These are phyloP conservation scores for Phytophthora macrochlamydospora DNA, from an alignment of 352 stramenopile species.

Conservation along the genomic window DNA sequence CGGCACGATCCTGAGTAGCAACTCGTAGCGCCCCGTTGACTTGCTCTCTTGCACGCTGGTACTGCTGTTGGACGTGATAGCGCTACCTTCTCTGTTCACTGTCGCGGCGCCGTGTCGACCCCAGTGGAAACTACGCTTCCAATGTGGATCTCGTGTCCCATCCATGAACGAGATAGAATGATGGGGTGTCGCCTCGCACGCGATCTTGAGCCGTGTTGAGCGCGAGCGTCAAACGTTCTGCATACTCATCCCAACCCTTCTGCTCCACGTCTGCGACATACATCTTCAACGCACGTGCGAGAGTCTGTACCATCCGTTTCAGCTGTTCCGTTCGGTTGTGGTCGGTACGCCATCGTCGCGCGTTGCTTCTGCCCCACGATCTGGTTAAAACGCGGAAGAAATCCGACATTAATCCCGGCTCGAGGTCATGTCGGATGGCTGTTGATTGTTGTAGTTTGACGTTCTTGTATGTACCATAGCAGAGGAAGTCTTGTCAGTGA, in stretches of 20 bases:
- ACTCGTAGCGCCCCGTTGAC: neutral
- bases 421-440: conserved; percentile 22
- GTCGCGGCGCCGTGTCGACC: neutral
- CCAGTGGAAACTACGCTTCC: neutral
- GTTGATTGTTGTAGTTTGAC: no score
- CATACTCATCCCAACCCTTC: conserved; percentile 24
- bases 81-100: conserved; percentile 2
- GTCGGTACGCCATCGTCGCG: conserved; percentile 18
- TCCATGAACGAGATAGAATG: conserved; percentile 22
- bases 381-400: conserved; percentile 11
- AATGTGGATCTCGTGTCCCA: conserved; percentile 20
- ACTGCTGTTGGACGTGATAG: conserved; percentile 1
- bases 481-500: no score
- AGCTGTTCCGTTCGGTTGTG: conserved; percentile 17
- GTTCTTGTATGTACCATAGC: no score
- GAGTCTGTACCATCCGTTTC: conserved; percentile 14
- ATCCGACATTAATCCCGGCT: conserved; percentile 15
- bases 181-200: conserved; percentile 7
- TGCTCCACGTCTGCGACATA: conserved; percentile 7
- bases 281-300: conserved; percentile 15
- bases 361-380: conserved; percentile 4
- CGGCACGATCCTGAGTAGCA: conserved; percentile 3
- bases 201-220: conserved; percentile 19
- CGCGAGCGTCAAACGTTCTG: conserved; percentile 16
- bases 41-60: conserved; percentile 4